phyloP scores from a whole-genome alignment of 2,329 filamentous ascomycete species.

The Pyrenophora teres region DNA sequence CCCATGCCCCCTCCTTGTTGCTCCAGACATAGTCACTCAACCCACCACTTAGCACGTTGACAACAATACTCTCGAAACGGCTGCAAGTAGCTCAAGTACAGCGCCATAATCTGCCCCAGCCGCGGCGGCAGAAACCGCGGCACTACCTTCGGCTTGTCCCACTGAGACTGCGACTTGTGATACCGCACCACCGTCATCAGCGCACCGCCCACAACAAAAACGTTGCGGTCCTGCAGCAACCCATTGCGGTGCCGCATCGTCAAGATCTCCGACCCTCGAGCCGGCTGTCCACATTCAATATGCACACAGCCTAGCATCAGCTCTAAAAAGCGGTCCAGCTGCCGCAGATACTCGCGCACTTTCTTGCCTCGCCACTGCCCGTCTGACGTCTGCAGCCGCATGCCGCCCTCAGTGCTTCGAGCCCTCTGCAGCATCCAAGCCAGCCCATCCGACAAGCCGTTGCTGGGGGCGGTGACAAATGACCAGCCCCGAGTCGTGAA shows the following conservation, averaged over 20 bases:
- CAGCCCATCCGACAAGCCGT: slow-evolving; percentile 18
- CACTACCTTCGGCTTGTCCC: slow-evolving; percentile 30
- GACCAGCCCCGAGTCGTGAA: slow-evolving; percentile 20
- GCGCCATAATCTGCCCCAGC: slow-evolving; percentile 24
- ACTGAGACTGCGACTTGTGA: slow-evolving; percentile 31
- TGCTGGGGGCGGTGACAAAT: slow-evolving; percentile 21
- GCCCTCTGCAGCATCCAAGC: slow-evolving; percentile 16
- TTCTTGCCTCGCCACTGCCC: slow-evolving; percentile 2
- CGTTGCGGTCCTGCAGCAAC: slow-evolving; percentile 16
- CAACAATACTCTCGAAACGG: slow-evolving; percentile 20
- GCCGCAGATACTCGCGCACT: slow-evolving; percentile 1
- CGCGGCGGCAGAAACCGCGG: slow-evolving; percentile 25
- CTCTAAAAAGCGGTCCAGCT: slow-evolving; percentile 1
- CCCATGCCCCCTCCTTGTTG: not conserved
- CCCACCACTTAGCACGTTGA: slow-evolving; percentile 13
- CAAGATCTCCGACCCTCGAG: slow-evolving; percentile 22
- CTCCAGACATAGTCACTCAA: too few relatives aligned
- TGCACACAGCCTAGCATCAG: not conserved
- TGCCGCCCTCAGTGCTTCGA: slow-evolving; percentile 7
- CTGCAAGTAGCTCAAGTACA: slow-evolving; percentile 29
- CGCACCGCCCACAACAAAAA: slow-evolving; percentile 13
- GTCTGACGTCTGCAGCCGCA: slow-evolving; percentile 9
- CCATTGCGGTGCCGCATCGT: slow-evolving; percentile 21
- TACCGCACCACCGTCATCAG: slow-evolving; percentile 26
- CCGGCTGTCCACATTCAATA: slow-evolving; percentile 5